These are phyloP conservation scores for Perilla frutescens DNA, from an alignment of 257 asterid species.

Conservation along the genomic window DNA sequence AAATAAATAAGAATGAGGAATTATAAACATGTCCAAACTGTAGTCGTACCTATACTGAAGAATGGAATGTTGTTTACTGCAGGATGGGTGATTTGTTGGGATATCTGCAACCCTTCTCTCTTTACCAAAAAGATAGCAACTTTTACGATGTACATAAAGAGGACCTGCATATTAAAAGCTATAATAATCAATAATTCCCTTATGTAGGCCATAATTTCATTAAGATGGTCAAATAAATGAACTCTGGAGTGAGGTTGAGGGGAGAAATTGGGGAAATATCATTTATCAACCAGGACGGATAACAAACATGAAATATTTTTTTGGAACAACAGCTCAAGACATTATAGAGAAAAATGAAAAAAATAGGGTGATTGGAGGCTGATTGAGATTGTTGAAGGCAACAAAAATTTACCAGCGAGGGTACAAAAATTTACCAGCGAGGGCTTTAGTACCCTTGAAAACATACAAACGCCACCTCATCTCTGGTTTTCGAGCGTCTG, in stretches of 20 bases:
- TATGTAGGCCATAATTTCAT: constrained; percentile 16
- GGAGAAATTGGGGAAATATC: not conserved
- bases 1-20: constrained; percentile 7
- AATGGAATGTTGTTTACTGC: constrained; percentile 99
- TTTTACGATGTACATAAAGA: constrained; percentile 89
- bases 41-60: constrained; percentile 86
- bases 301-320: not conserved
- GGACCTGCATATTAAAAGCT: constrained; percentile 65
- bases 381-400: no score
- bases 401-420: not conserved
- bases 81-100: constrained; percentile 98
- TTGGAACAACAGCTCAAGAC: constrained; percentile 12
- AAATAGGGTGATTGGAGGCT: not conserved
- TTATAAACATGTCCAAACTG: constrained; percentile 16
- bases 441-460: constrained; percentile 91
- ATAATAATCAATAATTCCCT: constrained; percentile 16
- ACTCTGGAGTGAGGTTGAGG: constrained; percentile 15
- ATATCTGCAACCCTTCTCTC: constrained; percentile 96
- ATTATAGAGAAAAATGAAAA: constrained; percentile 9
- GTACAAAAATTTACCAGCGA: constrained; percentile 62
- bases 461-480: constrained; percentile 92
- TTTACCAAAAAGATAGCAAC: constrained; percentile 96
- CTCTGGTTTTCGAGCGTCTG: constrained; percentile 89
- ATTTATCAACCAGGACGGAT: not conserved
- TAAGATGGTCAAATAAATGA: not conserved